phyloP scores from a whole-genome alignment of 768 basidiomycete genomes.

The Boletus pseudo-olivaceus region DNA sequence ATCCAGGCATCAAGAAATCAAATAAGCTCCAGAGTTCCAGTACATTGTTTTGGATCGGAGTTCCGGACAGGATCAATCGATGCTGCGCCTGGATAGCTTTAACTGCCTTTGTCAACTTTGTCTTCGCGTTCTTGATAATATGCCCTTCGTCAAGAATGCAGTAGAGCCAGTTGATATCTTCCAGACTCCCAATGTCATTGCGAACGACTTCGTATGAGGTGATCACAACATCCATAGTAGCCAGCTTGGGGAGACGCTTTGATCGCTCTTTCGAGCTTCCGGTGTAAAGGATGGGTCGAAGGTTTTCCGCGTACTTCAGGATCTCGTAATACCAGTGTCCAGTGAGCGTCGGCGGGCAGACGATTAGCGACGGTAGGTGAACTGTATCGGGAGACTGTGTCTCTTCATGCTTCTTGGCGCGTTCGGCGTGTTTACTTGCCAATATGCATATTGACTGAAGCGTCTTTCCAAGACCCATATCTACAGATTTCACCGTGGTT shows the following conservation, averaged over 20 bases:
- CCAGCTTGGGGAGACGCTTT: constrained; percentile 60
- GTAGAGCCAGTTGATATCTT: constrained; percentile 83
- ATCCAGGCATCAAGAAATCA: constrained; percentile 99
- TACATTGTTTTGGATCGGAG: constrained; percentile 99
- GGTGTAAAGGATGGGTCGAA: constrained; percentile 83
- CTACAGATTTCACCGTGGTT: constrained; percentile 38
- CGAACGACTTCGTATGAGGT: constrained; percentile 98
- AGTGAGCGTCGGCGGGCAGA: constrained; percentile 96
- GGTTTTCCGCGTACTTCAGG: constrained; percentile 81
- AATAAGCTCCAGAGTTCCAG: constrained; percentile 98
- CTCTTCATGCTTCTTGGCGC: constrained; percentile 61
- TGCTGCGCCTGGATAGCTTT: constrained; percentile 89
- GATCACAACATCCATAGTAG: constrained; percentile 84
- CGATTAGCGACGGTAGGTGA: constrained; percentile 89
- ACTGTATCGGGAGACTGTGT: constrained; percentile 71
- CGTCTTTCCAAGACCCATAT: constrained; percentile 99
- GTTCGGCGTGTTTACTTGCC: constrained; percentile 89
- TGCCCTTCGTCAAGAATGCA: constrained; percentile 98
- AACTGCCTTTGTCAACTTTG: constrained; percentile 94
- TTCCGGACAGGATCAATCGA: constrained; percentile 91
- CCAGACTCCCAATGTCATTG: constrained; percentile 80
- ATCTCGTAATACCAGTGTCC: constrained; percentile 99
- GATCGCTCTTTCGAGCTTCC: constrained; percentile 83
- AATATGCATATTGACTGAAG: constrained; percentile 97
- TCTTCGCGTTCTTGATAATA: constrained; percentile 98